Evolutionary conservation across 179 eudicot species (phyloP).

Genomic region (Pouteria campechiana): DNA sequence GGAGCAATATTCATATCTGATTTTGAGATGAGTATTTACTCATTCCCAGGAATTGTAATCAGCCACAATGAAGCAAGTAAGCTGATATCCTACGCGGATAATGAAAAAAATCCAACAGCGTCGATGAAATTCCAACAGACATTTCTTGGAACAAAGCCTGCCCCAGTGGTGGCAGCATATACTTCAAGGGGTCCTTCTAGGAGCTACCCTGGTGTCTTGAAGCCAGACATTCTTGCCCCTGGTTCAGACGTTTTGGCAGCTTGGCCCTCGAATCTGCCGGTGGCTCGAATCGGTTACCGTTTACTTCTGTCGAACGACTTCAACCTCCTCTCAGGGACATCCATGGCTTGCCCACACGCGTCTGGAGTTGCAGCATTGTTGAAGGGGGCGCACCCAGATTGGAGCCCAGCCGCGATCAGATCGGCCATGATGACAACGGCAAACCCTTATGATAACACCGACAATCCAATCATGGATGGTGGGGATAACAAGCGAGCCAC

Average conservation of each 20-base stretch:
- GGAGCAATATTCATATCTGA: slow-evolving; percentile 27
- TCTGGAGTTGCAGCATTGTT: slow-evolving; percentile 56
- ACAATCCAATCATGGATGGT: slow-evolving; percentile 19
- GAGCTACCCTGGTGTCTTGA: slow-evolving; percentile 28
- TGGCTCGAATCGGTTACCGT: slow-evolving; percentile 13
- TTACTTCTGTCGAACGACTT: slow-evolving; percentile 26
- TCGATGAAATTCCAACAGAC: slow-evolving; percentile 41
- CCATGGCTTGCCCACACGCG: slow-evolving; percentile 79
- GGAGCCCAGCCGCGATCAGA: slow-evolving; percentile 55
- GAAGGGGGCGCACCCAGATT: slow-evolving; percentile 40
- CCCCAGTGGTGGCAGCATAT: slow-evolving; percentile 46
- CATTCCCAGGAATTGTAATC: slow-evolving; percentile 36
- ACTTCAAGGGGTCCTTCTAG: slow-evolving; percentile 67
- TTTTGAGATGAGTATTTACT: slow-evolving; percentile 5
- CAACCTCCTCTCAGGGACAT: slow-evolving; percentile 41
- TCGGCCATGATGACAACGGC: slow-evolving; percentile 80
- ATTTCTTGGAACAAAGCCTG: slow-evolving; percentile 21
- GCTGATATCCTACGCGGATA: slow-evolving; percentile 18
- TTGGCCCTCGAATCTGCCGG: slow-evolving; percentile 10
- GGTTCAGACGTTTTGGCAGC: slow-evolving; percentile 43
- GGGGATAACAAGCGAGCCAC: slow-evolving; percentile 17
- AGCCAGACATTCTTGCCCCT: slow-evolving; percentile 65
- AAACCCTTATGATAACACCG: slow-evolving; percentile 35
- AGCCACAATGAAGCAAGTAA: slow-evolving; percentile 15
- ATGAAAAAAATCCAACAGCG: slow-evolving; percentile 5